Evolutionary conservation across 208 protist genomes (phyloP).

Genomic region (Novymonas esmeraldas): DNA sequence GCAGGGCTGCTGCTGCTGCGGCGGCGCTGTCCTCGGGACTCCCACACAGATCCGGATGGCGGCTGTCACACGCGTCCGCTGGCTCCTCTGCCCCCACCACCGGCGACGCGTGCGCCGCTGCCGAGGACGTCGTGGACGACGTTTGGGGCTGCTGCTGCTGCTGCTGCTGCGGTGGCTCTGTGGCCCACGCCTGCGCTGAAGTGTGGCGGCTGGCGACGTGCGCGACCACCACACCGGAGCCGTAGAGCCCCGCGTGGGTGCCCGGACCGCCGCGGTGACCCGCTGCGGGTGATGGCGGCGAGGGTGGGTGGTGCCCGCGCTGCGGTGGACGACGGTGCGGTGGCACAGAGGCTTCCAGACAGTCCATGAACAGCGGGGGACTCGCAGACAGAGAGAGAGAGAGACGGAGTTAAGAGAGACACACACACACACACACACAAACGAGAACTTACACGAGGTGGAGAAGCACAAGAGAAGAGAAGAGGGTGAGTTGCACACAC

Average conservation of each 20-base stretch:
- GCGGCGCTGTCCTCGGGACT: neutral
- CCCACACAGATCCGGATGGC: no score
- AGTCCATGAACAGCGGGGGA: slow-evolving; percentile 4
- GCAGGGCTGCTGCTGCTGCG: neutral
- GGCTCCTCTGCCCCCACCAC: no score
- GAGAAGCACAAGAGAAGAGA: neutral
- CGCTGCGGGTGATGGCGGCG: neutral
- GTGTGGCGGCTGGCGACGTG: neutral
- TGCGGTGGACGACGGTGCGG: neutral
- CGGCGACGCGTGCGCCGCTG: slow-evolving; percentile 10
- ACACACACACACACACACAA: slow-evolving; percentile 5
- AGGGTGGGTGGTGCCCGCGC: neutral
- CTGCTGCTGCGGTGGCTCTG: neutral
- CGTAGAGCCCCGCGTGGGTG: no score
- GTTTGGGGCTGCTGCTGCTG: neutral
- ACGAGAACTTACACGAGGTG: neutral
- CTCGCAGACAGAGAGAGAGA: neutral
- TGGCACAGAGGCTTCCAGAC: slow-evolving; percentile 2
- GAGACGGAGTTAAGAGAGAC: slow-evolving; percentile 1
- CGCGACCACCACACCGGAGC: neutral
- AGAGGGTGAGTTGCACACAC: neutral
- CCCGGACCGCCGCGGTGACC: neutral
- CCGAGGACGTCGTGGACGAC: neutral
- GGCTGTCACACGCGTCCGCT: no score
- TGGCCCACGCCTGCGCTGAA: neutral